These are phyloP conservation scores for Aspergillus sp. DNA, from an alignment of 2,329 filamentous ascomycete genomes.

Conservation along the genomic window DNA sequence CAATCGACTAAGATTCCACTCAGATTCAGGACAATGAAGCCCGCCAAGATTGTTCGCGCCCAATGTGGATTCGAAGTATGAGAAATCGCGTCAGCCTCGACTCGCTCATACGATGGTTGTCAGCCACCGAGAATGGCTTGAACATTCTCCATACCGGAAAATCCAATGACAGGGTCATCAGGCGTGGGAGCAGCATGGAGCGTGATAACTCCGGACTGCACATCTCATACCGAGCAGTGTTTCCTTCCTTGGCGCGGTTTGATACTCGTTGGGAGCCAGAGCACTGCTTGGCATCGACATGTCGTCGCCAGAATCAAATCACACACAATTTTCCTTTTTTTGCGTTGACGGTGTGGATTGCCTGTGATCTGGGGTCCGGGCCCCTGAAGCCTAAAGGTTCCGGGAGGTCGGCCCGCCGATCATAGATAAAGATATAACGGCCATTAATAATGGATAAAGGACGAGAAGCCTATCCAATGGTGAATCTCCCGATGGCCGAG, in stretches of 20 bases:
- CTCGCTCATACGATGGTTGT: background rate
- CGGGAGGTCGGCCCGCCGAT: background rate
- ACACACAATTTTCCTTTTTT: background rate
- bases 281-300: background rate
- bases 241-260: constrained; percentile 6
- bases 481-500: background rate
- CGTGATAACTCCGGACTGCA: background rate
- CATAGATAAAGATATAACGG: background rate
- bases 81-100: background rate
- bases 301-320: background rate
- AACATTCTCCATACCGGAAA: background rate
- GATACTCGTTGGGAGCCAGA: constrained; percentile 3
- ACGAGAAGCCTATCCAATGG: background rate
- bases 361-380: background rate
- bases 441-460: background rate
- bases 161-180: constrained; percentile 4
- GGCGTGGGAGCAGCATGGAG: background rate
- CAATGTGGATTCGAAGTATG: constrained; percentile 3
- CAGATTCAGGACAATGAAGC: background rate
- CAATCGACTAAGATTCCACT: background rate
- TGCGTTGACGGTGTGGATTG: too few relatives aligned
- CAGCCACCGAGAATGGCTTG: background rate
- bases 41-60: constrained; percentile 4
- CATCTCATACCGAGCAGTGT: background rate
- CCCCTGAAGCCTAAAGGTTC: background rate